Conservation (phyloP, 192 early-diverging fungal species). For the Backusella parvicylindrica region DNA sequence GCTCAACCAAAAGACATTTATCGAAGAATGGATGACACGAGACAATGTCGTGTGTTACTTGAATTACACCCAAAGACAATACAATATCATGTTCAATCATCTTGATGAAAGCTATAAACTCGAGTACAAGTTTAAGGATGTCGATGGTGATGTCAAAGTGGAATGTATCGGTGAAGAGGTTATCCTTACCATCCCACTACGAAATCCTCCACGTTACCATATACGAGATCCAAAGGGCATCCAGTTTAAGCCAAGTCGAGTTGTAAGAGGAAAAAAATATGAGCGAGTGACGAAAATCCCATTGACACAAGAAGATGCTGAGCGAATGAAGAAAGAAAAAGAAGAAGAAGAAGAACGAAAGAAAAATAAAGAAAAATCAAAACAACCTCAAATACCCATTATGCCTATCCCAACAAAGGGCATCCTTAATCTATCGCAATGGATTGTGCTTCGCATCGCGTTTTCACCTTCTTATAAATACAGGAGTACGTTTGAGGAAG, state of each 20-base stretch:
- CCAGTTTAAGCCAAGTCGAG: background rate
- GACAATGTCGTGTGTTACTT: slow-evolving; percentile 10
- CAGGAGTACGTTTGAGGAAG: background rate
- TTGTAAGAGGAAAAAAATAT: slow-evolving; percentile 21
- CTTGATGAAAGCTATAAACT: slow-evolving; percentile 9
- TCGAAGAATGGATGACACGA: slow-evolving; percentile 9
- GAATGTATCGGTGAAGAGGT: slow-evolving; percentile 6
- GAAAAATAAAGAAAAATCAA: background rate
- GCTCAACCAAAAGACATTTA: slow-evolving; percentile 12
- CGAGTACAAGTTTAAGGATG: slow-evolving; percentile 37
- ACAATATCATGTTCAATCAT: slow-evolving; percentile 27
- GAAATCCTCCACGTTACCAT: slow-evolving; percentile 40
- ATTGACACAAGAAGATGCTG: background rate
- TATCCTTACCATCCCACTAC: slow-evolving; percentile 36
- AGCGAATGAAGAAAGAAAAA: background rate
- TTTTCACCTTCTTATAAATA: background rate
- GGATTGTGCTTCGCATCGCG: slow-evolving; percentile 38
- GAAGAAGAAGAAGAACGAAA: background rate
- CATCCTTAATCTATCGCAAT: slow-evolving; percentile 38
- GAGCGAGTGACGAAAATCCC: slow-evolving; percentile 38
- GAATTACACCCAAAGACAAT: slow-evolving; percentile 20
- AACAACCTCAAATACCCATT: slow-evolving; percentile 8
- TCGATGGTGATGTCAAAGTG: slow-evolving; percentile 14
- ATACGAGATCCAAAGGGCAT: slow-evolving; percentile 15
- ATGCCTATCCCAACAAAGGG: slow-evolving; percentile 25